Percentiles rank a stretch among this genome's conserved stretches.
These are phyloP conservation scores for Hypoxylon sp. DNA, from an alignment of 2,329 filamentous ascomycete genomes.

Conservation along the genomic window DNA sequence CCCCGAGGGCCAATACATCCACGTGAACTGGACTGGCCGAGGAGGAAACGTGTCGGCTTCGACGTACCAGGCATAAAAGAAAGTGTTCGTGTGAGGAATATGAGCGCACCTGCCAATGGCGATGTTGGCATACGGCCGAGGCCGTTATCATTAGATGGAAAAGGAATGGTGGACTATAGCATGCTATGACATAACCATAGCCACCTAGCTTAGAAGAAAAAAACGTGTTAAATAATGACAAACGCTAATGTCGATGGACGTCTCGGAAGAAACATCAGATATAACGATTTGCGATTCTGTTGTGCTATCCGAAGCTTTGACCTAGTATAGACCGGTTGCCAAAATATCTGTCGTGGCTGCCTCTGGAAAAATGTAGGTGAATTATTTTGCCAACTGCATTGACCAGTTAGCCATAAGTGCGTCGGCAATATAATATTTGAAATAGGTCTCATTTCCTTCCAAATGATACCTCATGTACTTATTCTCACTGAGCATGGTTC, in stretches of 20 bases:
- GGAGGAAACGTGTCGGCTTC: slow-evolving; percentile 97
- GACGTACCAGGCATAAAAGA: slow-evolving; percentile 89
- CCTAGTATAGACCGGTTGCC: background rate
- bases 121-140: slow-evolving; percentile 36
- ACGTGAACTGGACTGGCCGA: slow-evolving; percentile 99
- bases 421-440: too few relatives aligned
- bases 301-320: background rate
- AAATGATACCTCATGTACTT: too few relatives aligned
- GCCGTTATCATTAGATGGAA: slow-evolving; percentile 45
- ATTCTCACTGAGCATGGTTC: too few relatives aligned
- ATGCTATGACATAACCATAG: slow-evolving; percentile 40
- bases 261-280: slow-evolving; percentile 7
- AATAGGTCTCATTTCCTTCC: too few relatives aligned
- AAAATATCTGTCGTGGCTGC: too few relatives aligned
- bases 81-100: slow-evolving; percentile 23
- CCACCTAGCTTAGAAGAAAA: slow-evolving; percentile 31
- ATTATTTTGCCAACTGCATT: too few relatives aligned
- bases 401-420: too few relatives aligned
- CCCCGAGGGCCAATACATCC: slow-evolving; percentile 86
- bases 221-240: slow-evolving; percentile 34
- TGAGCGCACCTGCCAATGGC: slow-evolving; percentile 34
- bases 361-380: too few relatives aligned
- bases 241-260: slow-evolving; percentile 2
- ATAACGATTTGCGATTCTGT: background rate
- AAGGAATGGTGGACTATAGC: slow-evolving; percentile 44